Conservation (phyloP, 352 stramenopile species). For the Thalassiosira ordinaria region DNA sequence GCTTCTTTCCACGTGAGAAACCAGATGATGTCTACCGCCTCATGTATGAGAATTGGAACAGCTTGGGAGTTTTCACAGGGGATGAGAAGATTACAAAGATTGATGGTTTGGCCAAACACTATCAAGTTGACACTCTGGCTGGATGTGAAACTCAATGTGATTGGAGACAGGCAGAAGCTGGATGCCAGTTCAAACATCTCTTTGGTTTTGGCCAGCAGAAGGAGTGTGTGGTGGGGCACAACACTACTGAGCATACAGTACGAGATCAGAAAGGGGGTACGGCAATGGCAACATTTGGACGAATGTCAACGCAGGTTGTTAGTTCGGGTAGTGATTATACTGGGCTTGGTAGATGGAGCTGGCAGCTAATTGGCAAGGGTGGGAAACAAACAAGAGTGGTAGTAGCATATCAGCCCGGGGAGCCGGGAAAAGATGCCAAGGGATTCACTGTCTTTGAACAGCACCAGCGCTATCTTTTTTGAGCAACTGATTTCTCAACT, state of each 20-base stretch:
- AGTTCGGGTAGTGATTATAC: too few species aligned
- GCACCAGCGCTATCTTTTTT: neutral
- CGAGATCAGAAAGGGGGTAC: neutral
- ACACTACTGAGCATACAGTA: neutral
- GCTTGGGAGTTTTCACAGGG: constrained; percentile 14
- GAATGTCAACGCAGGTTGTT: too few species aligned
- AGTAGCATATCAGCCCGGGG: neutral
- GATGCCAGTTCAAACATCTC: neutral
- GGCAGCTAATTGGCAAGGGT: too few species aligned
- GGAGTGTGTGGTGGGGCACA: neutral
- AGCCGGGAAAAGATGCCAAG: neutral
- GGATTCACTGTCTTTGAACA: neutral
- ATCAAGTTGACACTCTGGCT: neutral
- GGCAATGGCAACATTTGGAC: neutral
- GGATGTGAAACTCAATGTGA: neutral
- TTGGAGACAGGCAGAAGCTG: neutral
- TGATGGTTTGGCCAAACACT: neutral
- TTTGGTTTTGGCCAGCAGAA: neutral
- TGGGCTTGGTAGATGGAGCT: too few species aligned
- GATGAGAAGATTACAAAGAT: neutral
- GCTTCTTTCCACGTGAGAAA: neutral
- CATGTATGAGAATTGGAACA: constrained; percentile 24
- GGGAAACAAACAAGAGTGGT: too few species aligned
- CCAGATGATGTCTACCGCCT: constrained; percentile 10
- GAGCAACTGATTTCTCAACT: neutral